These are phyloP conservation scores for Eucalyptus virginea DNA, from an alignment of 345 rosid genomes.

Conservation along the genomic window DNA sequence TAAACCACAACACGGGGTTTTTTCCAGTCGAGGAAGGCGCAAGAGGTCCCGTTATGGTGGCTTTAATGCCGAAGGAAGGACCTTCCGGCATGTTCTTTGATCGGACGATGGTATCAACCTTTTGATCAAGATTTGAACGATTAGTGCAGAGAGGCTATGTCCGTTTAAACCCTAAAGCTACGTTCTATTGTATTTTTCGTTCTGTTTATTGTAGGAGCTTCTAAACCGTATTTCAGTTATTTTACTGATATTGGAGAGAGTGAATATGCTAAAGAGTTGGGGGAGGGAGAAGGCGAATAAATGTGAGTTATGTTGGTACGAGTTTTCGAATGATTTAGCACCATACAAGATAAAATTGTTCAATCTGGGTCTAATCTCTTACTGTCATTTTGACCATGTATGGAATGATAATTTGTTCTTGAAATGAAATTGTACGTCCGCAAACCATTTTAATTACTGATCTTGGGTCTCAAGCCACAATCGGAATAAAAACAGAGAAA, in stretches of 20 bases:
- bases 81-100: background rate
- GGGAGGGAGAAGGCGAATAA: background rate
- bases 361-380: background rate
- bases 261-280: background rate
- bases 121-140: background rate
- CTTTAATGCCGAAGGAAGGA: background rate
- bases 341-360: background rate
- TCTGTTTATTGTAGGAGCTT: background rate
- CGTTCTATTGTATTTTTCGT: background rate
- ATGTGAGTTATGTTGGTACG: background rate
- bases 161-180: background rate
- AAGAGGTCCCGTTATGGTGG: background rate
- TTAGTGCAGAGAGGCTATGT: background rate
- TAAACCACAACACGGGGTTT: background rate
- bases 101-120: background rate
- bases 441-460: background rate
- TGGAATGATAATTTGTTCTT: background rate
- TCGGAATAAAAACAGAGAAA: background rate
- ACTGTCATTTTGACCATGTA: background rate
- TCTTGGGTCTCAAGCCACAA: background rate
- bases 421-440: background rate
- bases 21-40: background rate
- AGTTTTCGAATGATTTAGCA: background rate
- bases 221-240: background rate
- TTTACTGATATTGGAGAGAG: background rate